Evolutionary conservation across 2,329 filamentous ascomycete genomes (phyloP), one percentile per base, ranked within the genome.

Genomic region (Claviceps citrina): DNA sequence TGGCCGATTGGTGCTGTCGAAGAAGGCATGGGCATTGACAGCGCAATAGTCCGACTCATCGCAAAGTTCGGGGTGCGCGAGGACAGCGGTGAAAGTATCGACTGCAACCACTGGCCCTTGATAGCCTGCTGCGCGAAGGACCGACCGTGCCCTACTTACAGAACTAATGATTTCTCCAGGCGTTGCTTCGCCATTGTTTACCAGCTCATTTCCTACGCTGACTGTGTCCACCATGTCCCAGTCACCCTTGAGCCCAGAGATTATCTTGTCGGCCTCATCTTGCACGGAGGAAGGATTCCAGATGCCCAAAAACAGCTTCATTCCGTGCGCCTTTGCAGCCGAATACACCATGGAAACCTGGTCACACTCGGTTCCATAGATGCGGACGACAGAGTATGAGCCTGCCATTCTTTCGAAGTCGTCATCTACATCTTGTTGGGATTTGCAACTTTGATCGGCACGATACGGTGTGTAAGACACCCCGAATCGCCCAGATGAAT

Each of bases 21-120:
- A 93, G 70, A 86, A 93, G 10, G 84, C 73, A 58, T 93, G 85
- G 48, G 77, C 74, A 60, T 94, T 93, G 55, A 81, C 73, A 13
- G 84, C 81, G 52, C 79, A 84, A 62, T 82, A 84, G 53, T 93
- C 84, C 1, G 81, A 83, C 34, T 65, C 68, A 20, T 76, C 58
- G 61, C 85, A 93, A 36, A 94, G 68, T 38, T 71, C 62, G 0
- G 79, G 78, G 49, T 89, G 71, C 38, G 65, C 60, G 36, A 78
- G 63, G n/a, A 77, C 68, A 5, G 79, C 76, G 18, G 73, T 68
- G 51, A 84, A 82, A 1, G 83, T 89, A 55, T 94, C 86, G 35
- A 89, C 82, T 0, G 81, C 78, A 28, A 87, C 82, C 24, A 93
- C 76, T 2, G 75, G 74, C 2, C 85, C 85, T 2, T 61, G 57